Evolutionary conservation across 2,329 filamentous ascomycete species (phyloP), one percentile per base, ranked within the genome.

Genomic region (Fusarium chlamydosporum): DNA sequence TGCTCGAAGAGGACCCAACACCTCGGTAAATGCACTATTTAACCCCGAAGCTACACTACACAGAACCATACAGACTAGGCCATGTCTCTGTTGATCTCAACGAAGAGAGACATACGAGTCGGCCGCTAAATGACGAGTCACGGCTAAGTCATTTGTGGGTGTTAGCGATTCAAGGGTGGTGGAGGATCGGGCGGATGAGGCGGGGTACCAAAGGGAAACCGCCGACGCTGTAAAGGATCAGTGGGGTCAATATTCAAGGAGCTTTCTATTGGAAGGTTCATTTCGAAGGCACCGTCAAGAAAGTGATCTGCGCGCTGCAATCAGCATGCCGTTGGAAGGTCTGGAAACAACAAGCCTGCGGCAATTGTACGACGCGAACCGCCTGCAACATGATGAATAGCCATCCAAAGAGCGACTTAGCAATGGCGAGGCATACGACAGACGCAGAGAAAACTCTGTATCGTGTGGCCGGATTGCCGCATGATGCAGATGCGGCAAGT

Each of bases 1-100:
- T 98, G 93, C 89, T 94, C 79, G 94, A 91, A 56, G 86, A 97
- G 77, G 94, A 97, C 41, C 73, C 77, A 40, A 74, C 76, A 37
- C 75, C 77, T 33, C 73, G 76, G 55, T 79, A 72, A 76, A 71
- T 27, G 29, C 33, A 67, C 38, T 23, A 47, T 26, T 18, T 40
- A 34, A 59, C 13, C 56, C 13, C 27, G 50, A 37, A 29, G 37
- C 27, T 20, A 50, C 33, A 61, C 33, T 54, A 4, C 27, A 50
- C 31, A 66, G 12, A 48, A 48, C 12, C 46, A 26, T 34, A 50
- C 46, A n/a, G n/a, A n/a, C 26, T 29, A n/a, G n/a, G 26, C 7
- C 16, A 7, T 27, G 11, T 15, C 16, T 35, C 7, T 20, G 23
- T 37, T n/a, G 26, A 50, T 27, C 46, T 23, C 23, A 38, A 11